Evolutionary conservation across 345 rosid species (phyloP).

Genomic region (Boechera stricta): DNA sequence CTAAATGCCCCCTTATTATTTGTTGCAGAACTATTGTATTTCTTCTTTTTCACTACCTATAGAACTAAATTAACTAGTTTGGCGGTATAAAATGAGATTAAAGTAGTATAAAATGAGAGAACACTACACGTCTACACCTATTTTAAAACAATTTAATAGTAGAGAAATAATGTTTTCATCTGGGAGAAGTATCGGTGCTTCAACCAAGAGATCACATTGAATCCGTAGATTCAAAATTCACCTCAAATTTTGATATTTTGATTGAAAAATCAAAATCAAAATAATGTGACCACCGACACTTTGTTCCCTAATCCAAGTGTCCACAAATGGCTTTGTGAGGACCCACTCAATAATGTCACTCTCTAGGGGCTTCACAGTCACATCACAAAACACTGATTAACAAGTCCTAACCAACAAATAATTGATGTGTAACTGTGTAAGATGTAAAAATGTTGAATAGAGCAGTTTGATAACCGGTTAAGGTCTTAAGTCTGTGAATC

Average conservation of each 20-base stretch:
- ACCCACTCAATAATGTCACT: constrained; percentile 3
- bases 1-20: constrained; percentile 5
- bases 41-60: too few relatives aligned
- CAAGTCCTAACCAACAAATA: constrained; percentile 25
- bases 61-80: too few relatives aligned
- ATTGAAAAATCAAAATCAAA: constrained; percentile 13
- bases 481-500: neutral
- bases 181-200: constrained; percentile 30
- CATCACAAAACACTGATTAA: constrained; percentile 18
- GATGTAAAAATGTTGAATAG: constrained; percentile 3
- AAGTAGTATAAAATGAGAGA: constrained; percentile 17
- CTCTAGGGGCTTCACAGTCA: constrained; percentile 18
- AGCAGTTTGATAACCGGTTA: constrained; percentile 11
- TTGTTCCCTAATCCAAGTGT: constrained; percentile 36
- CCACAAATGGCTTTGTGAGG: constrained; percentile 16
- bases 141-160: neutral
- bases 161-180: neutral
- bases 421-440: constrained; percentile 4
- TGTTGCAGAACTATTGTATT: neutral
- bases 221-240: constrained; percentile 23
- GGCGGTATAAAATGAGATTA: too few relatives aligned
- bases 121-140: neutral
- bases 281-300: constrained; percentile 41
- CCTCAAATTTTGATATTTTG: neutral
- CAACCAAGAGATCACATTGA: constrained; percentile 23